Evolutionary conservation across 345 rosid species (phyloP), one percentile per base, ranked within the genome.

Genomic region (Acer negundo): DNA sequence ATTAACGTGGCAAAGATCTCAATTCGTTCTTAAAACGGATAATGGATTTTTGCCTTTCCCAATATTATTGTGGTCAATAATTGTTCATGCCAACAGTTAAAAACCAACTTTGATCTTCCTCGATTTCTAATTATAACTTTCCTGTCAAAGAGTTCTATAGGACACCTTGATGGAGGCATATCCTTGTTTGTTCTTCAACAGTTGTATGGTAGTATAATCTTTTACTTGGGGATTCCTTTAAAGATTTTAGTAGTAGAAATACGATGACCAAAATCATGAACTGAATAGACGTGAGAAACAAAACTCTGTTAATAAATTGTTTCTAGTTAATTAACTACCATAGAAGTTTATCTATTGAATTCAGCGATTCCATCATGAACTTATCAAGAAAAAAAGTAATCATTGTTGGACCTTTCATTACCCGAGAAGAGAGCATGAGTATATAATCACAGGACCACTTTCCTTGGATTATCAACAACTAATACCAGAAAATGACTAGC

Each of bases 261-360:
- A 49, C 4, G 19, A 12, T 3, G 47, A 22, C 22, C 22, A 35
- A 16, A 35, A 0, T 38, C 58, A 17, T 38, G 69, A 69, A 47
- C 73, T 24, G 61, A 47, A 69, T 3, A 24, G 72, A 51, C 73
- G 2, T 15, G 17, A 13, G 19, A 3, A 46, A 69, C 31, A 42
- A 66, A 51, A 51, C 2, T 20, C 23, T 16, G 46, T 42, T 46
- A 70, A 24, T 70, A 70, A 70, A 70, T 70, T 70, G 72, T 5
- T 69, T 69, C 58, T 1, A 8, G 10, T 42, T 12, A 42, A 42
- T 42, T 12, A 46, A 6, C 15, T 12, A 46, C 35, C 17, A 69
- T 22, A 46, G 9, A 69, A 55, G 10, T 19, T 49, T 8, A 70
- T 70, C 62, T 53, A 40, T 51, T 51, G 62, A 38, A 3, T 69